These are phyloP conservation scores for Skeletonema potamos DNA, from an alignment of 108 stramenopile species.

Conservation along the genomic window DNA sequence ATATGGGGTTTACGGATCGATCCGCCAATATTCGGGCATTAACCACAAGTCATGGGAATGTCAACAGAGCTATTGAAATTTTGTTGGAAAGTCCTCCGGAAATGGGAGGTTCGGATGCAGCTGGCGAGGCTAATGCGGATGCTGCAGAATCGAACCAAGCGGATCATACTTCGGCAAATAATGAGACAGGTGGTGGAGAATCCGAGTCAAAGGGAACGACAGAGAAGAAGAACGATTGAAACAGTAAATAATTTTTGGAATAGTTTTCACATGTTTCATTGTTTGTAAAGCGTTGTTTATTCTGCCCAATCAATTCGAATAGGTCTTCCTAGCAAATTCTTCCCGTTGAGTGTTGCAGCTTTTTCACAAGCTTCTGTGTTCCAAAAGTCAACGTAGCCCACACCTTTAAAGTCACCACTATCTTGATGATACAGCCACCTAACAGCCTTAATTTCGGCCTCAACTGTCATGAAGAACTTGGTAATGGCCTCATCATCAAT, in stretches of 20 bases:
- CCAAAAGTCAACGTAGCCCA: conserved; percentile 92
- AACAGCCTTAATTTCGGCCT: conserved; percentile 88
- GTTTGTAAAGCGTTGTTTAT: conserved; percentile 27
- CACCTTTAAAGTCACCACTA: conserved; percentile 94
- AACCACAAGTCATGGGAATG: conserved; percentile 73
- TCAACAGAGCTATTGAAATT: conserved; percentile 84
- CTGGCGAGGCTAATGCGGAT: conserved; percentile 2
- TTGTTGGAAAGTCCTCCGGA: conserved; percentile 55
- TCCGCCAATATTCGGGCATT: conserved; percentile 72
- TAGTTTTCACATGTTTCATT: neutral
- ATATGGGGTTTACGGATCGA: conserved; percentile 92
- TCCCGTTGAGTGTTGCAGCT: conserved; percentile 87
- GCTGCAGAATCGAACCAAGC: conserved; percentile 7
- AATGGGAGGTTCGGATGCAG: conserved; percentile 24
- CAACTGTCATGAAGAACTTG: conserved; percentile 88
- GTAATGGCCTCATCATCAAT: conserved; percentile 91
- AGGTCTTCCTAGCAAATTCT: conserved; percentile 83
- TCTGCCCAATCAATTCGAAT: conserved; percentile 93
- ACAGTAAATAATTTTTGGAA: neutral
- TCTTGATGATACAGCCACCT: conserved; percentile 93
- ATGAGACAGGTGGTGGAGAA: conserved; percentile 5
- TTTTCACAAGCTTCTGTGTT: conserved; percentile 87
- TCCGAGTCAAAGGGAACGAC: conserved; percentile 49
- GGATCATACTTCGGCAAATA: conserved; percentile 2
- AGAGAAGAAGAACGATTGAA: conserved; percentile 72